A percentile compares a stretch with the other conserved stretches of the same genome.
phyloP scores from a whole-genome alignment of 768 basidiomycete genomes.

The Lentinula edodes region DNA sequence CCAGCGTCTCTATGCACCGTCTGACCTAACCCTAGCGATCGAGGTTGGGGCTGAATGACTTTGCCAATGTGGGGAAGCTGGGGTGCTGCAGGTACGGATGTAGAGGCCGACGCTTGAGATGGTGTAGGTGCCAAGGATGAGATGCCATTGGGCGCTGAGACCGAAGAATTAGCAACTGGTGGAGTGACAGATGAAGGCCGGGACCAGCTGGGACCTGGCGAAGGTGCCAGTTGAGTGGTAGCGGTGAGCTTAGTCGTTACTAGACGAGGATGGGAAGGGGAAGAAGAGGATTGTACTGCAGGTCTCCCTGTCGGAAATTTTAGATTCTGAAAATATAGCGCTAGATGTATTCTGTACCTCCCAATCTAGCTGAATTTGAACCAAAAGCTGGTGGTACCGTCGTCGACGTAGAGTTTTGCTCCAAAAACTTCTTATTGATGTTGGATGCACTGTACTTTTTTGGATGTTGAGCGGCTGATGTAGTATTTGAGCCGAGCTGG shows the following conservation, averaged over 20 bases:
- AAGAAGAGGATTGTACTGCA: constrained; percentile 33
- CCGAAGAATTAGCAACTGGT: constrained; percentile 30
- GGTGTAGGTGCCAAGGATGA: constrained; percentile 34
- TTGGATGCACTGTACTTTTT: constrained; percentile 90
- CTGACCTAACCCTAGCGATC: constrained; percentile 25
- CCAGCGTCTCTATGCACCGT: constrained; percentile 7
- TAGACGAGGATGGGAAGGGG: constrained; percentile 68
- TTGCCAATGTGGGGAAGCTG: constrained; percentile 56
- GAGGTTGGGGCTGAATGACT: constrained; percentile 65
- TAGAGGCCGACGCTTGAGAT: constrained; percentile 23
- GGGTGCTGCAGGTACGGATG: constrained; percentile 29
- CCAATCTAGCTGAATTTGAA: constrained; percentile 42
- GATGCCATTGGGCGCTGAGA: constrained; percentile 39
- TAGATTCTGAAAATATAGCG: constrained; percentile 24
- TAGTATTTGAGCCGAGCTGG: constrained; percentile 28
- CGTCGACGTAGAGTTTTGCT: constrained; percentile 72
- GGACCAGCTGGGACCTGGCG: constrained; percentile 69
- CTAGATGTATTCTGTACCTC: constrained; percentile 32
- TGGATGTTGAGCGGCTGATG: constrained; percentile 40
- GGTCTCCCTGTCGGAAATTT: constrained; percentile 46
- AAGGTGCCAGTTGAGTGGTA: constrained; percentile 48
- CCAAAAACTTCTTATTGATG: constrained; percentile 95
- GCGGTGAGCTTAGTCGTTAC: constrained; percentile 86
- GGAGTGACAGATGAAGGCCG: constrained; percentile 72
- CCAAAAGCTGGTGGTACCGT: constrained; percentile 37